Evolutionary conservation across 768 basidiomycete species (phyloP), one percentile per base, ranked within the genome.

Genomic region (Tricholomella constricta): DNA sequence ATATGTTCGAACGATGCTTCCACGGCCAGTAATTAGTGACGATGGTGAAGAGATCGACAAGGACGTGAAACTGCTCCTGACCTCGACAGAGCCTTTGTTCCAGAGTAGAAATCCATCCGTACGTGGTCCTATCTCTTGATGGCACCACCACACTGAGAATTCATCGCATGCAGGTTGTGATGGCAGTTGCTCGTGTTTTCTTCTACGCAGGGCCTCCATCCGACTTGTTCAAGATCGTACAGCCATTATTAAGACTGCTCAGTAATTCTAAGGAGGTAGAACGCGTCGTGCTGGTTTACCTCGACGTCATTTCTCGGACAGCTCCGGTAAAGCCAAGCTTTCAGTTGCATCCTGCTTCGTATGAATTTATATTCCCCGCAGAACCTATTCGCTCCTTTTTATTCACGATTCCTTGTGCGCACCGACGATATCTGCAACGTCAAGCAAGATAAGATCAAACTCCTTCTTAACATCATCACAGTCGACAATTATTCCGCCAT

Each of bases 51-150:
- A 92, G 38, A 64, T 89, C 11, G 96, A 98, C 65, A 66, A 73
- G 32, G 96, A 98, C 66, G 69, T 95, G 31, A 79, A 85, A 52
- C 73, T 98, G 40, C 76, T 96, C 8, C 68, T 97, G 20, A 76
- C 78, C 8, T 86, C 82, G 25, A 76, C 84, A 0, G 85, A 90
- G 57, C 89, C 91, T 7, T 72, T 97, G 10, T 85, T 96, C 56
- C 87, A 89, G 62, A 93, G 89, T 47, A 78, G 85, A 51, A 98
- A 97, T 68, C 85, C 94, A 12, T 91, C 94, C 4, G 93, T 95
- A 58, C 60, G 86, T 68, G 23, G n/a, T 5, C 8, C 10, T 20
- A 22, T 31, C 32, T 32, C 29, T 50, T 17, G 51, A 55, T 44
- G 48, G 10, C 14, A 47, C 44, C 3, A 32, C 10, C 8, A 29